Base-by-base conservation (phyloP, 2,329 filamentous ascomycete species). In the Kalmusia sp. region DNA sequence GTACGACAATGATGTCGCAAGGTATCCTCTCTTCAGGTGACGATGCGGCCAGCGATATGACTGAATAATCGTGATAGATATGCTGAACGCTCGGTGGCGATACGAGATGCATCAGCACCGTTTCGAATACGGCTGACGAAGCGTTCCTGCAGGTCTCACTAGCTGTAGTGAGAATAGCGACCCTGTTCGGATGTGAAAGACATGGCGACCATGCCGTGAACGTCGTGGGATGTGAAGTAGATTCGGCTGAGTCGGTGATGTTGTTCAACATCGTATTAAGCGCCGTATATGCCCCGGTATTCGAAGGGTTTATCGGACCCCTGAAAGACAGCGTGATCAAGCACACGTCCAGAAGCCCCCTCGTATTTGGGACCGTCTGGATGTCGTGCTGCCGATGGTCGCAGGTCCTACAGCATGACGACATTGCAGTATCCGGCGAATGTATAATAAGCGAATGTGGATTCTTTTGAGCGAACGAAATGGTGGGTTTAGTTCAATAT, bases 191-290 rank as follows among this genome's bases (percentile, higher is more conserved):
- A 17, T 69, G 44, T 1, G 49, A 47, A 6, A 61, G 41, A 48
- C 62, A 68, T 7, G 62, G 65, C 4, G 68, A 69, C 67, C 68
- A 71, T 7, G 54, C 47, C 3, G 67, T 71, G 51, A 69, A 71
- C 7, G 54, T 54, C 12, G 64, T 58, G 2, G 62, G 64, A 45
- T 64, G 62, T 28, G 59, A 56, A 8, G 58, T 55, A 6, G 59
- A 62, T 22, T 69, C 61, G 11, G 57, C 58, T 14, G 56, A 53
- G 37, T 70, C 67, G 44, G 59, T 57, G 43, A 69, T 69, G 51
- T 69, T 60, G 49, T 68, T 67, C 12, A 70, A 55, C 3, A 66
- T 31, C 22, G 51, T 51, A 38, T 68, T 65, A 15, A 70, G 60
- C 3, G 62, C 57, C 3, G 27, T 39, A 43, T 59, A 60, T 3